phyloP scores from a whole-genome alignment of 345 rosid species.

The Citrus mangshanensis region DNA sequence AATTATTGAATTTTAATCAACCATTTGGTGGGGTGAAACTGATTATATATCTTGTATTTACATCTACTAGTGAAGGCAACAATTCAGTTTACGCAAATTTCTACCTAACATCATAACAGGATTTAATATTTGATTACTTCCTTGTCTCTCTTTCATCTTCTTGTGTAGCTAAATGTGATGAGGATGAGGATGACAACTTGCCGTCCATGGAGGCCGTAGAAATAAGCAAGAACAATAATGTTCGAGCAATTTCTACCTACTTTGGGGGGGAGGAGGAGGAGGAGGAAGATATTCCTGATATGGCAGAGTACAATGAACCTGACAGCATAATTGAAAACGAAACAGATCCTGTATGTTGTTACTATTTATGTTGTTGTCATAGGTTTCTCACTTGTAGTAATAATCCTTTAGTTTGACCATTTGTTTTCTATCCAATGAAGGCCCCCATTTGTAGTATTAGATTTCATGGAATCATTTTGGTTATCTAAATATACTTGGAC shows the following conservation, averaged over 20 bases:
- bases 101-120: not conserved
- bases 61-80: not conserved
- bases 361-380: not conserved
- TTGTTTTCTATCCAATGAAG: not conserved
- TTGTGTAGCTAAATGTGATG: constrained; percentile 54
- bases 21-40: not conserved
- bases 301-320: constrained; percentile 82
- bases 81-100: not conserved
- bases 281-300: constrained; percentile 93
- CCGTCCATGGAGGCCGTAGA: constrained; percentile 90
- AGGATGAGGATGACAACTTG: constrained; percentile 82
- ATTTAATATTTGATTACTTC: not conserved
- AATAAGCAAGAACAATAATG: constrained; percentile 44
- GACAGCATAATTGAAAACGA: constrained; percentile 52
- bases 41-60: not conserved
- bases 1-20: not conserved
- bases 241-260: constrained; percentile 72
- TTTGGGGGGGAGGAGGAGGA: constrained; percentile 88
- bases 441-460: not conserved
- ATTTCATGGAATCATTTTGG: not conserved
- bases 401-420: not conserved
- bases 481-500: not conserved
- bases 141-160: constrained; percentile 1
- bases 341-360: constrained; percentile 61
- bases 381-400: not conserved